Percentiles rank a stretch among this genome's conserved stretches.
These are phyloP conservation scores for Hypholoma fasciculare DNA, from an alignment of 768 basidiomycete species.

Conservation along the genomic window DNA sequence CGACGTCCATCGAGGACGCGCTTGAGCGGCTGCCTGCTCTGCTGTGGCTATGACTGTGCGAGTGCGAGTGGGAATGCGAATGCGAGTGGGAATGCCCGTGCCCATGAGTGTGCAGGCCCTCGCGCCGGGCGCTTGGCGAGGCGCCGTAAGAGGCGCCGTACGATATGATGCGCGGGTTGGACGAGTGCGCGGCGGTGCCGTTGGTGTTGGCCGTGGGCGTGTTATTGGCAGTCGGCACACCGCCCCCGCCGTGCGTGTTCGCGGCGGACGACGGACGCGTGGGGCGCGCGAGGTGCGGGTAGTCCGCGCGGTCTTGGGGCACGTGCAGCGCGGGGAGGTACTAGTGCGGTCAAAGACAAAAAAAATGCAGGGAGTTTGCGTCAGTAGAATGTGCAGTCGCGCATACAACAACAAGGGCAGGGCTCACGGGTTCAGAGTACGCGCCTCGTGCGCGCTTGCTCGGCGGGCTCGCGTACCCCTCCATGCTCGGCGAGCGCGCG, in stretches of 20 bases:
- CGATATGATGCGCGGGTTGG: slow-evolving; percentile 5
- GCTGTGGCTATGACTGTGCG: slow-evolving; percentile 14
- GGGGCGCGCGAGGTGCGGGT: not conserved
- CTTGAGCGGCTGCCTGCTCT: slow-evolving; percentile 32
- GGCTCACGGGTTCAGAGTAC: slow-evolving; percentile 32
- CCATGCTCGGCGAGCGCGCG: slow-evolving; percentile 36
- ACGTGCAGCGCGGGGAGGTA: not conserved
- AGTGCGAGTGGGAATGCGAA: slow-evolving; percentile 15
- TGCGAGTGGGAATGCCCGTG: slow-evolving; percentile 11
- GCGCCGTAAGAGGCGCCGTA: slow-evolving; percentile 12
- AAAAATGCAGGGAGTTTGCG: too few species aligned
- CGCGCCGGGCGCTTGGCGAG: not conserved
- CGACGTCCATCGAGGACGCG: slow-evolving; percentile 37
- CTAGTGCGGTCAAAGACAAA: too few species aligned
- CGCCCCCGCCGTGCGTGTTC: not conserved
- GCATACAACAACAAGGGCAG: not conserved
- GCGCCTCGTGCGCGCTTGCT: slow-evolving; percentile 45
- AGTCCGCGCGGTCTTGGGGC: not conserved
- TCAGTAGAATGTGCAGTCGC: not conserved
- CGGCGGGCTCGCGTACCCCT: slow-evolving; percentile 41
- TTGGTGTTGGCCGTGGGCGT: too few species aligned
- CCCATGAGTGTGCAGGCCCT: slow-evolving; percentile 1
- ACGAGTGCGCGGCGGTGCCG: not conserved
- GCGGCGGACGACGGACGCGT: not conserved
- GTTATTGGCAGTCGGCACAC: too few species aligned